phyloP scores from a whole-genome alignment of 1,139 yeast genomes.

The Wickerhamiella infanticola region DNA sequence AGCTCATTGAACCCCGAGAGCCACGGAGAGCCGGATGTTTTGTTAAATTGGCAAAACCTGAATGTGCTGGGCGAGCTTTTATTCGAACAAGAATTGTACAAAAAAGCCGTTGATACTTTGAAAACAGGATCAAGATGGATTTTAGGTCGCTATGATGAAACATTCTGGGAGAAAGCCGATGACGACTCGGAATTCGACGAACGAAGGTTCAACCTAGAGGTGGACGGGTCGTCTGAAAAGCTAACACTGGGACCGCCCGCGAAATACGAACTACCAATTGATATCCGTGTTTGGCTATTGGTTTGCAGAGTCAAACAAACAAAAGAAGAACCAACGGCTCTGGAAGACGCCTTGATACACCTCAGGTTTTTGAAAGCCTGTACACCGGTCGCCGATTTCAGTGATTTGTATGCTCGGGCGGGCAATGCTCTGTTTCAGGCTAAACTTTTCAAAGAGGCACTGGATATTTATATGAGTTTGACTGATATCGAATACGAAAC shows the following conservation, averaged over 20 bases:
- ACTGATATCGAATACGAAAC: conserved; percentile 12
- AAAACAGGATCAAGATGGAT: conserved; percentile 74
- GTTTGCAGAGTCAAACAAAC: conserved; percentile 45
- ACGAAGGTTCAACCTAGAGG: conserved; percentile 25
- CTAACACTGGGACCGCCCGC: conserved; percentile 1
- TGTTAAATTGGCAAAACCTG: conserved; percentile 76
- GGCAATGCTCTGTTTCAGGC: conserved; percentile 58
- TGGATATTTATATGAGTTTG: conserved; percentile 40
- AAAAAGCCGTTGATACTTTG: conserved; percentile 46
- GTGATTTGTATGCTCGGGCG: conserved; percentile 63
- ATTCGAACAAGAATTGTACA: conserved; percentile 48
- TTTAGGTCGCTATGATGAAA: conserved; percentile 45
- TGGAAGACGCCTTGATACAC: conserved; percentile 58
- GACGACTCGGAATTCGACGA: conserved; percentile 72
- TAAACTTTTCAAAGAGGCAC: conserved; percentile 58
- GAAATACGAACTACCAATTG: conserved; percentile 49
- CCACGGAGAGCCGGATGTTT: conserved; percentile 15
- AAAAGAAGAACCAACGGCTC: conserved; percentile 27
- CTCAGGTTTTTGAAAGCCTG: conserved; percentile 39
- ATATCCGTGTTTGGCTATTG: conserved; percentile 71
- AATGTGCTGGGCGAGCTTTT: conserved; percentile 72
- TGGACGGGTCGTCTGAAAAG: not conserved
- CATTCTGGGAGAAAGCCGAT: conserved; percentile 62
- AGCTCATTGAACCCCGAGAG: conserved; percentile 4
- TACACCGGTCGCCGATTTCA: conserved; percentile 38